A percentile compares a stretch with the other conserved stretches of the same genome.
Evolutionary conservation across 1,139 yeast genomes (phyloP).

Genomic region (Blastobotrys aristatus): DNA sequence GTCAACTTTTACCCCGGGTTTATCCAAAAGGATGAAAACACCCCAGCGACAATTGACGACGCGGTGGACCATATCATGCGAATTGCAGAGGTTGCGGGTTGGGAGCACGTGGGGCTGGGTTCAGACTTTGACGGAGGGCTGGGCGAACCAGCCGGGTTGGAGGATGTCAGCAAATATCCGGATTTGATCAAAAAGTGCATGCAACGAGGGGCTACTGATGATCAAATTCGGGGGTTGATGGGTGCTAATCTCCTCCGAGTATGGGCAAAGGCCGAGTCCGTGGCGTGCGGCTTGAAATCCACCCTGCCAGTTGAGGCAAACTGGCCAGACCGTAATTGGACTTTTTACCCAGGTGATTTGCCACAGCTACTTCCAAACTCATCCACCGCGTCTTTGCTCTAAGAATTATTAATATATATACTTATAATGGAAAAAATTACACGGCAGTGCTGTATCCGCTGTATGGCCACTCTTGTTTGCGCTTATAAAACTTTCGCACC

Average conservation of each 20-base stretch:
- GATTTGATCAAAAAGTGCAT: constrained; percentile 42
- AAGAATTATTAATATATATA: too few relatives aligned
- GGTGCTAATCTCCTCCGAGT: too few relatives aligned
- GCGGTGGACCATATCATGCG: constrained; percentile 46
- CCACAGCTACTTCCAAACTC: too few relatives aligned
- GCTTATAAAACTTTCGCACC: constrained; percentile 50
- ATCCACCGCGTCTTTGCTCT: too few relatives aligned
- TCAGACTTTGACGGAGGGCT: constrained; percentile 40
- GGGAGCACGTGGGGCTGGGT: constrained; percentile 54
- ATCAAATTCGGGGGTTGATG: constrained; percentile 10
- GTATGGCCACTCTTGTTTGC: constrained; percentile 23
- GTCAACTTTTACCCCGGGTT: constrained; percentile 45
- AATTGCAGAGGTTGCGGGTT: constrained; percentile 42
- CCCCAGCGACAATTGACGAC: constrained; percentile 41
- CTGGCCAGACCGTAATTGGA: too few relatives aligned
- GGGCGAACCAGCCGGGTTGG: too few relatives aligned
- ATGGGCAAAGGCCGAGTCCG: too few relatives aligned
- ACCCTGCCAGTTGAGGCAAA: too few relatives aligned
- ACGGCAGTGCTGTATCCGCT: constrained; percentile 19
- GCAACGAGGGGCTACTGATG: constrained; percentile 24
- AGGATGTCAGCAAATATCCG: constrained; percentile 52
- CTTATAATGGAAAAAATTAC: not conserved
- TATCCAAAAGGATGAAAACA: too few relatives aligned
- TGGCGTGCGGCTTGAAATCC: too few relatives aligned
- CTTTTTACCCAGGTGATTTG: too few relatives aligned